A percentile compares a stretch with the other conserved stretches of the same genome.
These are phyloP conservation scores for Russula abietina DNA, from an alignment of 768 basidiomycete species.

Conservation along the genomic window DNA sequence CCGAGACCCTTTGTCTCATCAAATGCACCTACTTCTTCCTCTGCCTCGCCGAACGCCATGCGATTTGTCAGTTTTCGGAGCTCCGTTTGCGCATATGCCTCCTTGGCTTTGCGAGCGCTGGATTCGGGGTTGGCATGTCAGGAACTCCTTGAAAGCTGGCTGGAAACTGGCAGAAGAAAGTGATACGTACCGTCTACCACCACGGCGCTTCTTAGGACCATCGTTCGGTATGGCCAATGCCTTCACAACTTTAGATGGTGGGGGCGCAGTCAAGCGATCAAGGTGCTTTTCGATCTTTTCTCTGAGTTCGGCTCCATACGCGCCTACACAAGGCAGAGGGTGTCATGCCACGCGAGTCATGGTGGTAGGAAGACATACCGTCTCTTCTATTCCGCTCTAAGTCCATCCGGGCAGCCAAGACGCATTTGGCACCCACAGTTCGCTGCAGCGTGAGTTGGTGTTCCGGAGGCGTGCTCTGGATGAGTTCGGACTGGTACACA, in stretches of 20 bases:
- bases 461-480: conserved; percentile 79
- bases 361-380: conserved; percentile 41
- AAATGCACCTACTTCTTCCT: conserved; percentile 93
- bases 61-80: conserved; percentile 95
- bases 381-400: conserved; percentile 78
- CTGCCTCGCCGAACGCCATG: conserved; percentile 91
- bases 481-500: conserved; percentile 88
- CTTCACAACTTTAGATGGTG: conserved; percentile 88
- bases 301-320: conserved; percentile 74
- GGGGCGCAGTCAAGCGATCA: conserved; percentile 87
- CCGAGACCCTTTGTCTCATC: conserved; percentile 98
- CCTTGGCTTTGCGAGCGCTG: conserved; percentile 96
- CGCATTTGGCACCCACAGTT: conserved; percentile 88
- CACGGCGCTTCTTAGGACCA: conserved; percentile 90
- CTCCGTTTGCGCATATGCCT: conserved; percentile 95
- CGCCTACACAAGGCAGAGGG: conserved; percentile 37
- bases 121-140: neutral
- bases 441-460: conserved; percentile 89
- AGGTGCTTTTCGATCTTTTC: conserved; percentile 93
- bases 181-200: conserved; percentile 76
- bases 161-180: neutral
- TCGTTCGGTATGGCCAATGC: conserved; percentile 93
- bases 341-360: neutral
- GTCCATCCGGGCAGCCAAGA: conserved; percentile 89
- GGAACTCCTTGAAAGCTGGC: neutral